Percentiles rank a stretch among this genome's conserved stretches.
Conservation (phyloP, 495 filamentous ascomycete genomes). For the Articulospora tetracladia region DNA sequence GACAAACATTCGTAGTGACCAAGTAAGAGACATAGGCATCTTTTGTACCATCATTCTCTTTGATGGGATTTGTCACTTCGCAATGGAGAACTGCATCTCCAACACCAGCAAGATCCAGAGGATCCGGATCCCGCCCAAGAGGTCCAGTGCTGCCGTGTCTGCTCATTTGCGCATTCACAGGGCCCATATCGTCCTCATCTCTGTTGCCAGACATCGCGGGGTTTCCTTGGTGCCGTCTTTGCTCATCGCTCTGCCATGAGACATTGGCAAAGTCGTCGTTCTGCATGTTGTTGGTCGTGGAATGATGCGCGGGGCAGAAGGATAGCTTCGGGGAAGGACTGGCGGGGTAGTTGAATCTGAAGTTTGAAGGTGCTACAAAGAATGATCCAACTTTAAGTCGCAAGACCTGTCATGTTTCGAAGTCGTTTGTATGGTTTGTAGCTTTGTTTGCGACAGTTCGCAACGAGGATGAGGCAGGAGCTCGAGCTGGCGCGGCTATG, state of each 20-base stretch:
- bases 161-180: slow-evolving; percentile 9
- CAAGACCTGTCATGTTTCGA: not conserved
- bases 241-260: slow-evolving; percentile 18
- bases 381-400: not conserved
- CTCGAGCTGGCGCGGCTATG: slow-evolving; percentile 10
- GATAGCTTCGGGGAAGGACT: not conserved
- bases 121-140: slow-evolving; percentile 27
- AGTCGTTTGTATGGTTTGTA: not conserved
- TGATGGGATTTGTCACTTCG: slow-evolving; percentile 73
- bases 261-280: slow-evolving; percentile 24
- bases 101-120: slow-evolving; percentile 42
- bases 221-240: not conserved
- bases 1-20: slow-evolving; percentile 80
- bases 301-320: slow-evolving; percentile 11
- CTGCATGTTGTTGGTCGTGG: slow-evolving; percentile 5
- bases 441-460: not conserved
- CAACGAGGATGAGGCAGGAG: not conserved
- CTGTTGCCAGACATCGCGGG: not conserved
- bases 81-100: slow-evolving; percentile 82
- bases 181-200: not conserved
- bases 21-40: slow-evolving; percentile 95
- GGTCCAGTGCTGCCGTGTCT: slow-evolving; percentile 42
- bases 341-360: not conserved
- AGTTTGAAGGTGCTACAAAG: not conserved
- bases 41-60: slow-evolving; percentile 96